Conservation (phyloP, 192 early-diverging fungal species). For the Glomus cerebriforme region DNA sequence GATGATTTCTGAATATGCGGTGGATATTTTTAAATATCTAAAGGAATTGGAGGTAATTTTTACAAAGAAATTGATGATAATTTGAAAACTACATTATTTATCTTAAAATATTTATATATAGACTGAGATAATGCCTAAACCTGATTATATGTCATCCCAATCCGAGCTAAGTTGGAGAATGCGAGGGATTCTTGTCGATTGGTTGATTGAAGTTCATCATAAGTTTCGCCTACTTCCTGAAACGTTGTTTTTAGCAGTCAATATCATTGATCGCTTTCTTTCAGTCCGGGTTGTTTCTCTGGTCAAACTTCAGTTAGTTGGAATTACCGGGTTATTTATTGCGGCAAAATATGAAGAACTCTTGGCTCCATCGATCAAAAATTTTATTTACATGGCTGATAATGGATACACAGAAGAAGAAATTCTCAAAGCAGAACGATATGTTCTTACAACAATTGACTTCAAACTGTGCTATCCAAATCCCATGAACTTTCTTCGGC, state of each 20-base stretch:
- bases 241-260: slow-evolving; percentile 91
- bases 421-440: slow-evolving; percentile 89
- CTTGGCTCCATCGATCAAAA: slow-evolving; percentile 74
- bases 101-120: slow-evolving; percentile 30
- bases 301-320: slow-evolving; percentile 92
- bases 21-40: slow-evolving; percentile 92
- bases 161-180: slow-evolving; percentile 89
- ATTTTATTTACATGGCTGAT: slow-evolving; percentile 88
- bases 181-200: slow-evolving; percentile 91
- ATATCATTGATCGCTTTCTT: slow-evolving; percentile 95
- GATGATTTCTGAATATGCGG: slow-evolving; percentile 92
- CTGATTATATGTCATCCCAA: slow-evolving; percentile 82
- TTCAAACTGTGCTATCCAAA: slow-evolving; percentile 88
- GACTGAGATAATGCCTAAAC: slow-evolving; percentile 71
- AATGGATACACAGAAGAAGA: slow-evolving; percentile 78
- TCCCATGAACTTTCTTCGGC: slow-evolving; percentile 91
- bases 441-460: slow-evolving; percentile 82
- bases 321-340: slow-evolving; percentile 85
- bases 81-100: neutral
- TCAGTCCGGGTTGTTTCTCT: slow-evolving; percentile 81
- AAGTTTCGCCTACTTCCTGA: slow-evolving; percentile 92
- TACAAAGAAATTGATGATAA: neutral
- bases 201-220: slow-evolving; percentile 91
- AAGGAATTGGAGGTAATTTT: slow-evolving; percentile 63
- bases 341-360: slow-evolving; percentile 97